Conservation (phyloP, 2,329 filamentous ascomycete genomes). For the Dothideomycetes sp. region DNA sequence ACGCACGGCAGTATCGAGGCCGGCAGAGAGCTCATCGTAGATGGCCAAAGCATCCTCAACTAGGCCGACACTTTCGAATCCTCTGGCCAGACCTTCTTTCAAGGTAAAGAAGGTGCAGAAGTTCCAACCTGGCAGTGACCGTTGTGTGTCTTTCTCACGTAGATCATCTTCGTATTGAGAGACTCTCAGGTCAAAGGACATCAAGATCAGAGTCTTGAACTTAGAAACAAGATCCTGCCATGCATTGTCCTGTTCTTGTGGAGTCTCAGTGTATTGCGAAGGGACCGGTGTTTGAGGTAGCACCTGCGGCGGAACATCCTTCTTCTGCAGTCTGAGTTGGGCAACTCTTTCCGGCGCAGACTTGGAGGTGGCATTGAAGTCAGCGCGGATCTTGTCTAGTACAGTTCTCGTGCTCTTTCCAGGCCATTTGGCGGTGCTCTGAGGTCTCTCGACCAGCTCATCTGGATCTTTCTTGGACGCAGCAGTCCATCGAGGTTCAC, state of each 20-base stretch:
- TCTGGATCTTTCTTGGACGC: slow-evolving; percentile 37
- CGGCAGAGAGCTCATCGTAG: slow-evolving; percentile 87
- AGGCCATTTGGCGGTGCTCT: slow-evolving; percentile 60
- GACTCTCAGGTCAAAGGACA: slow-evolving; percentile 82
- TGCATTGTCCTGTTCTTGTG: slow-evolving; percentile 67
- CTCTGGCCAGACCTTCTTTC: slow-evolving; percentile 86
- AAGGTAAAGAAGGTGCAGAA: slow-evolving; percentile 99
- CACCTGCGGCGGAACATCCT: slow-evolving; percentile 32
- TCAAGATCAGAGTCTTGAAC: slow-evolving; percentile 75
- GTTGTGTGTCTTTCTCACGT: slow-evolving; percentile 80
- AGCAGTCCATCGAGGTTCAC: slow-evolving; percentile 57
- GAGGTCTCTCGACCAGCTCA: slow-evolving; percentile 52
- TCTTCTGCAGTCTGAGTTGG: slow-evolving; percentile 64
- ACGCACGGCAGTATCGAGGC: slow-evolving; percentile 69
- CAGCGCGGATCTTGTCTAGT: slow-evolving; percentile 76
- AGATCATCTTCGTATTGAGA: slow-evolving; percentile 96
- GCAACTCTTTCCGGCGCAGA: slow-evolving; percentile 64
- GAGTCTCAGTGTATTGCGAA: slow-evolving; percentile 53
- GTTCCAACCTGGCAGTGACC: slow-evolving; percentile 88
- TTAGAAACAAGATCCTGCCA: slow-evolving; percentile 79
- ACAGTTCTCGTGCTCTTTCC: slow-evolving; percentile 69
- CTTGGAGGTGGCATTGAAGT: slow-evolving; percentile 77
- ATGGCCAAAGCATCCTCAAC: slow-evolving; percentile 91
- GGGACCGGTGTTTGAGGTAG: slow-evolving; percentile 32
- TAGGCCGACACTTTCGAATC: slow-evolving; percentile 90